Conservation (phyloP, 306 rosid species). For the Trifolium repens region DNA sequence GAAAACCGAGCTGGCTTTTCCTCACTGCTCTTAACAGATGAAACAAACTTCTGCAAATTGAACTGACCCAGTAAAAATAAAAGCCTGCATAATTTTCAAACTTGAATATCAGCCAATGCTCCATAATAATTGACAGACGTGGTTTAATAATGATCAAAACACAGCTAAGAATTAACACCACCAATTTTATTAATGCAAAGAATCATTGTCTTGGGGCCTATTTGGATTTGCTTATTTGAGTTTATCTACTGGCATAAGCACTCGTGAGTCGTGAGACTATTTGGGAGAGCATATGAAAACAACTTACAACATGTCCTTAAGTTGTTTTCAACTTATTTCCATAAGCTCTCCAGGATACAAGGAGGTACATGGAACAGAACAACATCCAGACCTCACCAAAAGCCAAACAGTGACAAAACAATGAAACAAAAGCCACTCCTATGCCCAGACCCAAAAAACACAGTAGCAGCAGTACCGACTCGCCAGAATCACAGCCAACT, state of each 20-base stretch:
- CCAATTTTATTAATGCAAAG: slow-evolving; percentile 12
- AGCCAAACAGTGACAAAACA: no score
- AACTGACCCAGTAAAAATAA: slow-evolving; percentile 76
- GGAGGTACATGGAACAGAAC: no score
- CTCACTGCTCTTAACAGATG: slow-evolving; percentile 55
- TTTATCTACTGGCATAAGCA: neutral
- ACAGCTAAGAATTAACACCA: neutral
- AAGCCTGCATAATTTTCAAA: slow-evolving; percentile 66
- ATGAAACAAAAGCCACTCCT: no score
- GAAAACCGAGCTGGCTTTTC: slow-evolving; percentile 48
- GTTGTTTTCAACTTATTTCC: neutral
- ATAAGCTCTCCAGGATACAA: neutral
- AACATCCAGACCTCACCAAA: no score
- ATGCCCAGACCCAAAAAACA: no score
- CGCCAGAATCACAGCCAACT: no score
- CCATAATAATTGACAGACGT: slow-evolving; percentile 24
- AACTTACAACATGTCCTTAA: neutral
- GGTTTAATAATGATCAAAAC: slow-evolving; percentile 24
- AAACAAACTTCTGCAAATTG: slow-evolving; percentile 76
- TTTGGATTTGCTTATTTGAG: neutral
- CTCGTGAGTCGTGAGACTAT: neutral
- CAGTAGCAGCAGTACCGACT: no score
- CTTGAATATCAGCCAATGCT: slow-evolving; percentile 41
- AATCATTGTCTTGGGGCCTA: neutral
- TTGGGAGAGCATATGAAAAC: neutral